Conservation (phyloP, 1,139 yeast genomes). For the Petasospora rhodanensis region DNA sequence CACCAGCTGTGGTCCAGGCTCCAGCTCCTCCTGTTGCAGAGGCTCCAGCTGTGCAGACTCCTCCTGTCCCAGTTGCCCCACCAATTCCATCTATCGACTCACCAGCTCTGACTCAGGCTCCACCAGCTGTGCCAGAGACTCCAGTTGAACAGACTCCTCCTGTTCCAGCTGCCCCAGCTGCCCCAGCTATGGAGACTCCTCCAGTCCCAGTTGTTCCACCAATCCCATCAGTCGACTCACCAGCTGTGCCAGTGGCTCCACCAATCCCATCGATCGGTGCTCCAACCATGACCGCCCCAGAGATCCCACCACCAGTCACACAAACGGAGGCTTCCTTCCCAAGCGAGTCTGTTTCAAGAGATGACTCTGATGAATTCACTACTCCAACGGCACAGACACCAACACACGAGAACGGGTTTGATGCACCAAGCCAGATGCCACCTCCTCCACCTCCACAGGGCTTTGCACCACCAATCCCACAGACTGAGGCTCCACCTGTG, state of each 20-base stretch:
- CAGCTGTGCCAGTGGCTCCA: conserved; percentile 4
- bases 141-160: conserved; percentile 34
- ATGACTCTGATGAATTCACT: conserved; percentile 11
- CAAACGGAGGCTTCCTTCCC: no score
- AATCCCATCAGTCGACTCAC: conserved; percentile 3
- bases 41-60: conserved; percentile 1
- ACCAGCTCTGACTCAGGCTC: conserved; percentile 27
- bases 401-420: not conserved
- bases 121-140: conserved; percentile 31
- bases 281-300: no score
- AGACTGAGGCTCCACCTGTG: conserved; percentile 20
- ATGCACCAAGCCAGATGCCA: not conserved
- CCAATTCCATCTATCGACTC: conserved; percentile 1
- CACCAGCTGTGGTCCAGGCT: no score
- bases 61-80: conserved; percentile 10
- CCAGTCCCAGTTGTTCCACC: conserved; percentile 6
- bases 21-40: conserved; percentile 9
- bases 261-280: no score
- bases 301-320: no score
- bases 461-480: conserved; percentile 7
- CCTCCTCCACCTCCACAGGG: conserved; percentile 10
- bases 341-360: conserved; percentile 2
- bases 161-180: conserved; percentile 21
- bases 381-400: conserved; percentile 12
- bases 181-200: conserved; percentile 13